Base-by-base conservation (phyloP, 495 filamentous ascomycete genomes). In the Aeminium ludgeri region DNA sequence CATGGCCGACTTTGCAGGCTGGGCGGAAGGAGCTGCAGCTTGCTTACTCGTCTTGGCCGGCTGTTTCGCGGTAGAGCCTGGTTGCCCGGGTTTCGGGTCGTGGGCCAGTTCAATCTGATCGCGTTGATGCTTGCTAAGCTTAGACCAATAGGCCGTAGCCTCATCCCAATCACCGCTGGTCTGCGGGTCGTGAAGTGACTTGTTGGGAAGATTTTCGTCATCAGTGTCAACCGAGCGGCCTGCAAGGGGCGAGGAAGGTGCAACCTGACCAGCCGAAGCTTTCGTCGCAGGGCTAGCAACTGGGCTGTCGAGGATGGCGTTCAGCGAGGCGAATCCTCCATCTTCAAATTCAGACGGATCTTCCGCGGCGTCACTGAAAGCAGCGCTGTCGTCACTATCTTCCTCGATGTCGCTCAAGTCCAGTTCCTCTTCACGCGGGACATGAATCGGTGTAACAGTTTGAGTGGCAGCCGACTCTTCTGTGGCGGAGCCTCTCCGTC, bases 351-450 rank as follows among this genome's bases (percentile, higher is more conserved):
- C 74, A 0, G 69, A 66, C 1, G 80, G 59, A 40, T 84, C 80
- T 53, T 93, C 86, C 31, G 76, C 76, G 2, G 86, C 86, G 66
- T 94, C 86, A 52, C 82, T 89, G 57, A 87, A 94, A 35, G 87
- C 68, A 57, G 80, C 87, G 23, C 67, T 63, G 19, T 65, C 63
- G 25, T 74, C 72, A 20, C 55, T 60, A 44, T 40, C 64, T 62
- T 34, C 54, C 38, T 36, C 59, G n/a, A 50, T 32, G 12, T 27
- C 33, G 19, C 31, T 30, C 17, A 49, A 19, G 3, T 15, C 27
- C 36, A 40, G 40, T 10, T 15, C 13, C 10, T 17, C 8, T 6
- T 20, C 11, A 15, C 3, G 10, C 17, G 34, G 34, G 19, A 6
- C 13, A 10, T 4, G 6, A 5, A 36, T 18, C 34, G 34, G 34